A percentile compares a stretch with the other conserved stretches of the same genome.
Conservation (phyloP, 2,329 filamentous ascomycete genomes). For the Coniochaeta ligniaria region DNA sequence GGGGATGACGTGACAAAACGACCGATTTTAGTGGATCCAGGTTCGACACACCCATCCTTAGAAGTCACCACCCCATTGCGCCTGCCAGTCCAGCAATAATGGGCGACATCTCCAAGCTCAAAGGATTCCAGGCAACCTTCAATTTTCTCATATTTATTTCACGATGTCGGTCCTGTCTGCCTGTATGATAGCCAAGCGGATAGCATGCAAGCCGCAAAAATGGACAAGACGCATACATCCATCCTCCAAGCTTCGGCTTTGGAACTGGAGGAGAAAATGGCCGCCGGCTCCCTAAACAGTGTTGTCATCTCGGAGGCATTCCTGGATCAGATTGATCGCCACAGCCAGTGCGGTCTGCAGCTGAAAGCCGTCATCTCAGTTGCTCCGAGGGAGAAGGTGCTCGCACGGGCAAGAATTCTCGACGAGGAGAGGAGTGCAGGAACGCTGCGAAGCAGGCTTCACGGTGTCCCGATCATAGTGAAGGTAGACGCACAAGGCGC, state of each 20-base stretch:
- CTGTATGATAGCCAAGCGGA: background rate
- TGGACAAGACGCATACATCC: background rate
- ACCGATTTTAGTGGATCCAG: background rate
- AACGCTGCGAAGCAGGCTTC: constrained; percentile 25
- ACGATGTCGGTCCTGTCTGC: background rate
- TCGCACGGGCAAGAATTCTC: constrained; percentile 26
- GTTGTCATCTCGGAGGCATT: constrained; percentile 11
- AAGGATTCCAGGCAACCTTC: background rate
- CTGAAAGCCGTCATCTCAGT: constrained; percentile 27
- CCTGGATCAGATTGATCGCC: constrained; percentile 15
- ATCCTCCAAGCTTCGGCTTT: constrained; percentile 1
- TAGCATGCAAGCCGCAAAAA: background rate
- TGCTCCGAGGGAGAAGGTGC: constrained; percentile 23
- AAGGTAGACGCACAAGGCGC: constrained; percentile 14
- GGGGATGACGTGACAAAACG: background rate
- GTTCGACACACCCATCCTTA: too few relatives aligned
- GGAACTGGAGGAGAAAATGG: constrained; percentile 6
- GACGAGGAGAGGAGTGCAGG: constrained; percentile 29
- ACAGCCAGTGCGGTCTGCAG: constrained; percentile 9
- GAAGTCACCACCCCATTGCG: too few relatives aligned
- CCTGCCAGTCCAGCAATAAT: too few relatives aligned
- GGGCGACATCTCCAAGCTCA: too few relatives aligned
- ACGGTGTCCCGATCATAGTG: constrained; percentile 32
- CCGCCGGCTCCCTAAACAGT: constrained; percentile 9
- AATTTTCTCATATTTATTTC: background rate